Percentiles rank a stretch among this genome's conserved stretches.
Conservation (phyloP, 495 filamentous ascomycete genomes). For the Penicillium manginii region DNA sequence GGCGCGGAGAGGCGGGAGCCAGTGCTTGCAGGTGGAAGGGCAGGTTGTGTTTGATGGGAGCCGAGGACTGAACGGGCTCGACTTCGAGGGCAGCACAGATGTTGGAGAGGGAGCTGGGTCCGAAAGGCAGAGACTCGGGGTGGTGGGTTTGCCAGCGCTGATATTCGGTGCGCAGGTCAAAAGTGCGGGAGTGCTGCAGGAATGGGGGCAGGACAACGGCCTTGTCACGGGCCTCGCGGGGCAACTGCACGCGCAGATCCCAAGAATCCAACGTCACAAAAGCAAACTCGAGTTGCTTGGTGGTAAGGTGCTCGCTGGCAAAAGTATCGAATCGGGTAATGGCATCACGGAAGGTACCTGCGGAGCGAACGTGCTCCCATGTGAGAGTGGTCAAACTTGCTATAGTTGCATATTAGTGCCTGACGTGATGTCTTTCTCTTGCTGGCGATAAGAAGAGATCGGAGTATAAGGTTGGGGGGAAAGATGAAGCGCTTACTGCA, state of each 20-base stretch:
- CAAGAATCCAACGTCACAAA: constrained; percentile 98
- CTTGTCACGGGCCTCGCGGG: constrained; percentile 96
- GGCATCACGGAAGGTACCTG: constrained; percentile 94
- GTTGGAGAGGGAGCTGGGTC: constrained; percentile 90
- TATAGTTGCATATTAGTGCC: constrained; percentile 30
- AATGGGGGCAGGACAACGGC: constrained; percentile 95
- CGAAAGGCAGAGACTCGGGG: constrained; percentile 95
- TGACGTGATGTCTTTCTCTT: too few species aligned
- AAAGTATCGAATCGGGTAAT: constrained; percentile 94
- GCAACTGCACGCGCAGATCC: constrained; percentile 97
- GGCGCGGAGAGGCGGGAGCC: constrained; percentile 93
- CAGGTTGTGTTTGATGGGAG: constrained; percentile 97
- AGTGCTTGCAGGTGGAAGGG: constrained; percentile 97
- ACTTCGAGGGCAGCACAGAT: constrained; percentile 98
- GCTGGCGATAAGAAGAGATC: too few species aligned
- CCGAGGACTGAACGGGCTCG: constrained; percentile 92
- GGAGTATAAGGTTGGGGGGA: constrained; percentile 31
- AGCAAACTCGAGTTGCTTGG: constrained; percentile 88
- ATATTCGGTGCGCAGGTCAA: constrained; percentile 95
- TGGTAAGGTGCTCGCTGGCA: constrained; percentile 82
- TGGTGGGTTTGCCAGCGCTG: constrained; percentile 98
- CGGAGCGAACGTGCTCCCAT: constrained; percentile 97
- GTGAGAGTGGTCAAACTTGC: constrained; percentile 97
- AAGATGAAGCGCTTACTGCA: constrained; percentile 75
- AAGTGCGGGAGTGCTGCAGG: constrained; percentile 94